These are phyloP conservation scores for Naganishia albida DNA, from an alignment of 1,284 basidiomycete species.

Conservation along the genomic window DNA sequence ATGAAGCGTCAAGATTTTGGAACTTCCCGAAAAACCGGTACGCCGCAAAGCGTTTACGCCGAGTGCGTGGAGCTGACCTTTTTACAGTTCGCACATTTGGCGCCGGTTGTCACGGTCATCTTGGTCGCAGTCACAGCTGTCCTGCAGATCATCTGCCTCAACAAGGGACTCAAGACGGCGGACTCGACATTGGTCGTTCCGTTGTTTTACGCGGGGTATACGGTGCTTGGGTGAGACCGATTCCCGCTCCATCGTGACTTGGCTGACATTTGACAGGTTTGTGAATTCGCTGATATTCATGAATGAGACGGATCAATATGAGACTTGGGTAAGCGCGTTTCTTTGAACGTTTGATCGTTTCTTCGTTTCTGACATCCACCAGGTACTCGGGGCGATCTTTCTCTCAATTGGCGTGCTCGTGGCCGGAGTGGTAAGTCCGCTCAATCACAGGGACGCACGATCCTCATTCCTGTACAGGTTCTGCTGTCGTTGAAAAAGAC, in stretches of 20 bases:
- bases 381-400: conserved; percentile 74
- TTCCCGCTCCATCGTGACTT: not conserved
- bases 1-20: conserved; percentile 40
- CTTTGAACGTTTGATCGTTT: not conserved
- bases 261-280: conserved; percentile 54
- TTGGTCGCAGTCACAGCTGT: conserved; percentile 77
- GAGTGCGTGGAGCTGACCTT: not conserved
- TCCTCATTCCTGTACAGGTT: conserved; percentile 38
- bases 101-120: conserved; percentile 79
- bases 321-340: conserved; percentile 64
- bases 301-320: conserved; percentile 75
- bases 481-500: conserved; percentile 49
- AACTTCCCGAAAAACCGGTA: conserved; percentile 48
- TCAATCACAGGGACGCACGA: conserved; percentile 56
- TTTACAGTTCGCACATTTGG: conserved; percentile 67
- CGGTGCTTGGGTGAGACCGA: conserved; percentile 61
- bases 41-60: conserved; percentile 23
- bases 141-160: conserved; percentile 84
- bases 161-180: conserved; percentile 69
- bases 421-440: conserved; percentile 68
- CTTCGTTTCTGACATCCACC: not conserved
- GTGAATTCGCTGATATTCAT: conserved; percentile 74
- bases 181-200: conserved; percentile 71
- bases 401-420: conserved; percentile 80
- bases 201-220: conserved; percentile 69